Base-by-base conservation (phyloP, 1,139 yeast species). In the Cylindricascospora bacillispora region DNA sequence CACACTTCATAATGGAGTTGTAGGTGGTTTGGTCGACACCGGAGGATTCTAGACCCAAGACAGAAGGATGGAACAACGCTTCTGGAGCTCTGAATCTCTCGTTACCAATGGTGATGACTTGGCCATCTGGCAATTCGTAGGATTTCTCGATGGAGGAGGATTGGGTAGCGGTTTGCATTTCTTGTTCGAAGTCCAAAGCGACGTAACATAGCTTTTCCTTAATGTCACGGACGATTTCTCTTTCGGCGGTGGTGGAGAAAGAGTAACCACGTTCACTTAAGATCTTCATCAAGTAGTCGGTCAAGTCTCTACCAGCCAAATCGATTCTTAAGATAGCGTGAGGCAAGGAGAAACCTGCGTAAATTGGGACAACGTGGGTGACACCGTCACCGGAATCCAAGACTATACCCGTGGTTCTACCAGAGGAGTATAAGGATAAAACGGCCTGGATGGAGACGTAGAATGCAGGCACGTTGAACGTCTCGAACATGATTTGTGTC, bases 51-150 rank as follows among this genome's bases (percentile, higher is more conserved):
- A 86, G 75, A 63, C 97, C 95, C 57, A 89, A 72, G 59, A 82
- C 93, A 49, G 94, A 72, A 60, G 98, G 98, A 69, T 92, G 93
- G 95, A 89, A 89, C 62, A 89, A 73, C 54, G 95, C 97, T 73
- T 89, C 98, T 64, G 98, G 93, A 51, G 97, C 93, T 75, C 97
- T 86, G 79, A 89, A 89, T 75, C 98, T 85, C 74, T 89, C 98
- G 70, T 89, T 89, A 70, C 98, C 98, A 57, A 89, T 86, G 60
- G 97, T 89, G 63, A 89, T 86, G 57, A 89, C 98, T 72, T 86
- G 95, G 57, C 98, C 98, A 68, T 89, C 98, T 58, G 98, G 98
- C 62, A 89, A 80, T 73, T 89, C 98, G 69, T 89, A 89, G 53
- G 94, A 82, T 73, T 89, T 89, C 73, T 89, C 98, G 60, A 89